Percentiles rank a stretch among this genome's conserved stretches.
phyloP scores from a whole-genome alignment of 768 basidiomycete genomes.

The Strobilomyces confusus region DNA sequence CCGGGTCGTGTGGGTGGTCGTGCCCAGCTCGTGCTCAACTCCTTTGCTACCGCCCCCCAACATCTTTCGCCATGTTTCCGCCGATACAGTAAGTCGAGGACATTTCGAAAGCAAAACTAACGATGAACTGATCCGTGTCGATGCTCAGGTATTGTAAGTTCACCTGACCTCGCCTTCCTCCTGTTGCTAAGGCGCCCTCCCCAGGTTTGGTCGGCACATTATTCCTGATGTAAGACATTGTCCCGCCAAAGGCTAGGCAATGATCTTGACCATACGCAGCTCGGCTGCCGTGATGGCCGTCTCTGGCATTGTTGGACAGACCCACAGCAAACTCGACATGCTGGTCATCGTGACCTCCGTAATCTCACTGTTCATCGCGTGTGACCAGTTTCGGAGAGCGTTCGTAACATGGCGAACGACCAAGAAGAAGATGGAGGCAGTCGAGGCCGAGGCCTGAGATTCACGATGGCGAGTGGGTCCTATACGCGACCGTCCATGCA shows the following conservation, averaged over 20 bases:
- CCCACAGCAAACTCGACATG: conserved; percentile 16
- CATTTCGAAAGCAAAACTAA: neutral
- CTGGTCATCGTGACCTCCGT: conserved; percentile 14
- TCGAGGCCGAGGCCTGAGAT: conserved; percentile 7
- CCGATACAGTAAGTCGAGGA: conserved; percentile 17
- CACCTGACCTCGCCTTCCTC: neutral
- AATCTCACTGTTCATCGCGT: conserved; percentile 15
- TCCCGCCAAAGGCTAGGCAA: neutral
- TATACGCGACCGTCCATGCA: neutral
- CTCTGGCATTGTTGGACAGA: conserved; percentile 1
- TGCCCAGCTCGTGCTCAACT: neutral
- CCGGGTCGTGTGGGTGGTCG: neutral
- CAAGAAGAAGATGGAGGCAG: conserved; percentile 8
- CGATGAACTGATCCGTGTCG: neutral
- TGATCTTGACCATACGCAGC: conserved; percentile 2
- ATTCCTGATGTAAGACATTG: conserved; percentile 18
- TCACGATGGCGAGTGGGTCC: neutral
- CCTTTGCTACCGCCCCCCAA: neutral
- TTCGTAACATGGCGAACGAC: conserved; percentile 13
- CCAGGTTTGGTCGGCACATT: conserved; percentile 19
- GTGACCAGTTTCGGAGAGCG: conserved; percentile 21
- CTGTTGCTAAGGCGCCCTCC: neutral
- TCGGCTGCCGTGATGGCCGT: conserved; percentile 18
- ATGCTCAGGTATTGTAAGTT: conserved; percentile 17
- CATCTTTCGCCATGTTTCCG: conserved; percentile 4